Base-by-base conservation (phyloP, 2,329 filamentous ascomycete genomes). In the Fusarium annulatum region DNA sequence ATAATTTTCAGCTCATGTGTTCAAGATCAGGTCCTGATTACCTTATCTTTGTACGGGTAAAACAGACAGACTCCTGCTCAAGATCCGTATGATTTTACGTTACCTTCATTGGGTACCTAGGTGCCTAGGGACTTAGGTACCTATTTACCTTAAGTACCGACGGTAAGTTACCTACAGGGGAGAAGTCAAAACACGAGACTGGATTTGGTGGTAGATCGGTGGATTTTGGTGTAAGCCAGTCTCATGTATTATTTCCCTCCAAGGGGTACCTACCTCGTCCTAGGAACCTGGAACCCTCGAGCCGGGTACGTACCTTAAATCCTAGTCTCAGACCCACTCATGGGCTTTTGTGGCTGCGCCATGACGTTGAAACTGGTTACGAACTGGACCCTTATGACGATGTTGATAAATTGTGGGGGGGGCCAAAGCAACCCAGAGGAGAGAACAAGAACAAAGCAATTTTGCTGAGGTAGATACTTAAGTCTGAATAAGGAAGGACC, bases 321-420 rank as follows among this genome's bases (percentile, higher is more conserved):
- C 36, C 36, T 21, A n/a, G 36, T 42, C 23, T 28, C 23, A 14
- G 34, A n/a, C 23, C 52, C 23, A 53, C 51, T 53, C 14, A 28
- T 28, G 6, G 51, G 23, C 34, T 28, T 55, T 52, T 38, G 64
- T 72, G 69, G 67, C 71, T 74, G 71, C 71, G 72, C 71, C 52
- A 74, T 74, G 71, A 74, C 71, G 71, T 74, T 46, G 38, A 30
- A 36, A 60, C 53, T 21, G 48, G 41, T 26, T 58, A 34, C n/a
- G 43, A 64, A 64, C 52, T 72, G 71, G 72, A 74, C 72, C 72
- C 72, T 53, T 72, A 74, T 74, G 72, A 74, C 71, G 71, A 73
- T 51, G 36, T 42, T 46, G 57, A 61, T 42, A 49, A 51, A 53
- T 64, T 64, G 67, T 60, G 65, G 65, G 64, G 64, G 64, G 57